Conservation (phyloP, 1,139 yeast genomes). For the Blastobotrys elegans region DNA sequence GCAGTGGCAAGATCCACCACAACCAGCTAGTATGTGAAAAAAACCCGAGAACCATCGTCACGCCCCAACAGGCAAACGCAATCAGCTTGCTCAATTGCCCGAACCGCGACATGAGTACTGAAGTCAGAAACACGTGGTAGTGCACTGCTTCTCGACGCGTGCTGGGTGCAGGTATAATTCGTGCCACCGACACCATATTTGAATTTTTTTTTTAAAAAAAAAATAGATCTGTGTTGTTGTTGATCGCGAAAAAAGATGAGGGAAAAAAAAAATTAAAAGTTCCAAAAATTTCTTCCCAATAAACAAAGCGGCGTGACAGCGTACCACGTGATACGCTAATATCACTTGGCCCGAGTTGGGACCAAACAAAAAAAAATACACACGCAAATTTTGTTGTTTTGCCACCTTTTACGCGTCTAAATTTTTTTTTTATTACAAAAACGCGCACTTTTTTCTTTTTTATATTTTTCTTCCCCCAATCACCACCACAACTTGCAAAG, state of each 20-base stretch:
- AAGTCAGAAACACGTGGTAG: slow-evolving; percentile 27
- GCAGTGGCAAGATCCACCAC: slow-evolving; percentile 26
- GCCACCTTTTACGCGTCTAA: no score
- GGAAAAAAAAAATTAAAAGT: neutral
- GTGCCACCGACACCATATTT: slow-evolving; percentile 21
- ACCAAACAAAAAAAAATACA: neutral
- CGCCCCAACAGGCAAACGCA: slow-evolving; percentile 19
- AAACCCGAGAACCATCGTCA: slow-evolving; percentile 19
- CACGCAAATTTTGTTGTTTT: neutral
- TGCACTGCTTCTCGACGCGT: slow-evolving; percentile 20
- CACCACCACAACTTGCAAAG: neutral
- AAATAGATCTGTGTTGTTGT: neutral
- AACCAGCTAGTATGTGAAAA: slow-evolving; percentile 20
- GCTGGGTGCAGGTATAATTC: slow-evolving; percentile 20
- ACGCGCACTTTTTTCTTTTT: slow-evolving; percentile 2
- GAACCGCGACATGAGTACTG: slow-evolving; percentile 30
- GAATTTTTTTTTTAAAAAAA: neutral
- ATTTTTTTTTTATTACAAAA: neutral
- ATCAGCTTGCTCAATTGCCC: slow-evolving; percentile 26
- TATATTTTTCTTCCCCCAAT: no score
- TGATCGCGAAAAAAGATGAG: neutral
- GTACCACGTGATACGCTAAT: neutral
- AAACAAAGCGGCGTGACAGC: no score
- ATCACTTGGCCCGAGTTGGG: neutral
- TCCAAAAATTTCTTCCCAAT: neutral